These are phyloP conservation scores for Hygrophorus pudorinus DNA, from an alignment of 768 basidiomycete genomes.

Conservation along the genomic window DNA sequence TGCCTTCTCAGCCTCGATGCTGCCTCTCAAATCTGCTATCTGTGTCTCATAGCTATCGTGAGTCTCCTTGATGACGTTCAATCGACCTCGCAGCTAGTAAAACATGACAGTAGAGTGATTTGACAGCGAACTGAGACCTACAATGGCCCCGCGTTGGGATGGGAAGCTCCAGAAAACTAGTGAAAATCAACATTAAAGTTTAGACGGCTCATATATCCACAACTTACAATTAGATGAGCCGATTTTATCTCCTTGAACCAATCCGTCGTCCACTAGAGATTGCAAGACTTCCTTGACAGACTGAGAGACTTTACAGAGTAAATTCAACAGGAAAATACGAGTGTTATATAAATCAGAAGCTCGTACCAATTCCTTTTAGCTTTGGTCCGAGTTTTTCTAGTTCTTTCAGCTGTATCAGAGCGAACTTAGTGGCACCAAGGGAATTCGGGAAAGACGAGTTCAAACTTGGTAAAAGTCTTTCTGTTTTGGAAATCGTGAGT, in stretches of 20 bases:
- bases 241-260: slow-evolving; percentile 86
- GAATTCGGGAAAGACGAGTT: neutral
- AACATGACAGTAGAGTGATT: neutral
- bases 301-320: slow-evolving; percentile 65
- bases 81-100: slow-evolving; percentile 46
- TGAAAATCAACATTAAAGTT: neutral
- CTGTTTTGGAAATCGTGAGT: slow-evolving; percentile 24
- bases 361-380: slow-evolving; percentile 79
- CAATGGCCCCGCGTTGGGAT: slow-evolving; percentile 74
- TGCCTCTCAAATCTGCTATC: slow-evolving; percentile 35
- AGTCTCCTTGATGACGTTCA: slow-evolving; percentile 40
- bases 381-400: slow-evolving; percentile 85
- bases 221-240: slow-evolving; percentile 85
- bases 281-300: slow-evolving; percentile 88
- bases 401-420: slow-evolving; percentile 62
- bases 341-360: neutral
- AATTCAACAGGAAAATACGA: neutral
- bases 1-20: slow-evolving; percentile 40
- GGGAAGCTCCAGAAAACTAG: slow-evolving; percentile 96
- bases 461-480: slow-evolving; percentile 73
- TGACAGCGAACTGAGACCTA: slow-evolving; percentile 19
- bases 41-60: slow-evolving; percentile 33
- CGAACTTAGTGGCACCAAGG: neutral
- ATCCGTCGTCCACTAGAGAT: slow-evolving; percentile 75
- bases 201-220: slow-evolving; percentile 14